These are phyloP conservation scores for Rhodocollybia butyracea DNA, from an alignment of 768 basidiomycete species.

Conservation along the genomic window DNA sequence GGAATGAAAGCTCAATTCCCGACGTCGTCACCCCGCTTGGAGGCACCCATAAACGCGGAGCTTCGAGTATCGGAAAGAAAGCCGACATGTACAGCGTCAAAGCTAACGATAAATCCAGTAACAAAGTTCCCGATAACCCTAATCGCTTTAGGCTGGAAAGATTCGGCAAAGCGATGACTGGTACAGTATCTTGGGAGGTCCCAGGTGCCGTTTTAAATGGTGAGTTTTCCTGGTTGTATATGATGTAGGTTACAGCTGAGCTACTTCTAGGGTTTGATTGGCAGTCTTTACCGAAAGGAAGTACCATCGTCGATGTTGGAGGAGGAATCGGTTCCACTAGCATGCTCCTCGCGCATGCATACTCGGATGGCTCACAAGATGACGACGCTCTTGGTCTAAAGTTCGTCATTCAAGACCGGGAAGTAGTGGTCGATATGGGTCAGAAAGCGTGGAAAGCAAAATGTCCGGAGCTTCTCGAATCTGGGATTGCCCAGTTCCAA, in stretches of 20 bases:
- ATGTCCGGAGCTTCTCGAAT: slow-evolving; percentile 55
- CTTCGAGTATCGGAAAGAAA: slow-evolving; percentile 6
- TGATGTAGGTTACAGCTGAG: not conserved
- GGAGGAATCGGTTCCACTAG: slow-evolving; percentile 52
- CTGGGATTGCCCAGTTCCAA: slow-evolving; percentile 52
- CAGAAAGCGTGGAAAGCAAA: slow-evolving; percentile 55
- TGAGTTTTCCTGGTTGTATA: slow-evolving; percentile 14
- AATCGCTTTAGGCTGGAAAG: slow-evolving; percentile 58
- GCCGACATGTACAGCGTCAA: not conserved
- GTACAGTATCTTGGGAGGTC: slow-evolving; percentile 68
- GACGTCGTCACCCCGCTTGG: slow-evolving; percentile 8
- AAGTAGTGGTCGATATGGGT: slow-evolving; percentile 46
- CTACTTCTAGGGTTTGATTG: slow-evolving; percentile 45
- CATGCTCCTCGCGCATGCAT: slow-evolving; percentile 35
- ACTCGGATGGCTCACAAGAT: slow-evolving; percentile 14
- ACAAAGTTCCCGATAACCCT: slow-evolving; percentile 11
- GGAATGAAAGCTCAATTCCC: slow-evolving; percentile 19
- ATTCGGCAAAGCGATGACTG: slow-evolving; percentile 76
- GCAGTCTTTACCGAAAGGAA: slow-evolving; percentile 39
- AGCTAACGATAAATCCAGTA: not conserved
- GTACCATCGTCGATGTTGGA: slow-evolving; percentile 54
- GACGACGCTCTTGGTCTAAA: slow-evolving; percentile 23
- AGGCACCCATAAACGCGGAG: not conserved
- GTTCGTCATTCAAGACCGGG: slow-evolving; percentile 51
- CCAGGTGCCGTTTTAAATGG: slow-evolving; percentile 58